Percentiles rank a stretch among this genome's conserved stretches.
Evolutionary conservation across 2,329 filamentous ascomycete genomes (phyloP).

Genomic region (Epicoccum sorghinum): DNA sequence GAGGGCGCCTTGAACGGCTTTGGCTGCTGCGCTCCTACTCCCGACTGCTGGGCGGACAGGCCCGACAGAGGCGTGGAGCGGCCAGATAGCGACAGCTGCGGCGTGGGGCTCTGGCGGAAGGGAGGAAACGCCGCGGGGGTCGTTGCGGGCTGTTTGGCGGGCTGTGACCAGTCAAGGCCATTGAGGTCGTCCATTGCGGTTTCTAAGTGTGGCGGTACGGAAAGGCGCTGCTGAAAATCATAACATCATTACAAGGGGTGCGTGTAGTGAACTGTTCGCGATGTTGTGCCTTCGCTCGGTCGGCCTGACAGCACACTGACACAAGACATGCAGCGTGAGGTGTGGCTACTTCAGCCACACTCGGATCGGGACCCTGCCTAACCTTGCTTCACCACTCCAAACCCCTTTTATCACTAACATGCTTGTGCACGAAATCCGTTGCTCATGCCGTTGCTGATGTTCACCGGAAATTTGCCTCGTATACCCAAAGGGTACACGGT

Average conservation of each 20-base stretch:
- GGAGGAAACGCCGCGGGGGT: constrained; percentile 41
- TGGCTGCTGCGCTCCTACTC: constrained; percentile 41
- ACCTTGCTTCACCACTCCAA: too few species aligned
- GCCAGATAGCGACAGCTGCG: constrained; percentile 49
- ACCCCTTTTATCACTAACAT: neutral
- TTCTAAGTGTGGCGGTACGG: constrained; percentile 5
- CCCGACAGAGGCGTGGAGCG: constrained; percentile 47
- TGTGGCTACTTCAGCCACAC: constrained; percentile 6
- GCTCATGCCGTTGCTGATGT: too few species aligned
- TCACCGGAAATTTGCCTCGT: too few species aligned
- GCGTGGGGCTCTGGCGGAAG: constrained; percentile 46
- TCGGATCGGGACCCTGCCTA: neutral
- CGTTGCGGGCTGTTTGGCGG: constrained; percentile 35
- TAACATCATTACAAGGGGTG: constrained; percentile 29
- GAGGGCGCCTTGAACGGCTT: constrained; percentile 54
- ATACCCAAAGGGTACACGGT: too few species aligned
- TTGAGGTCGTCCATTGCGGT: constrained; percentile 56
- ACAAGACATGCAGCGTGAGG: neutral
- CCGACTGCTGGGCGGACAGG: constrained; percentile 49
- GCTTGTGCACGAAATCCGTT: too few species aligned
- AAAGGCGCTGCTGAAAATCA: constrained; percentile 20
- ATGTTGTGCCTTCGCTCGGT: constrained; percentile 4
- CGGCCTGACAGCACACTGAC: constrained; percentile 6
- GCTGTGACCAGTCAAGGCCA: constrained; percentile 55
- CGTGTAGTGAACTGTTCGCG: constrained; percentile 3